These are phyloP conservation scores for Akebia trifoliata DNA, from an alignment of 164 flowering plant species.

Conservation along the genomic window DNA sequence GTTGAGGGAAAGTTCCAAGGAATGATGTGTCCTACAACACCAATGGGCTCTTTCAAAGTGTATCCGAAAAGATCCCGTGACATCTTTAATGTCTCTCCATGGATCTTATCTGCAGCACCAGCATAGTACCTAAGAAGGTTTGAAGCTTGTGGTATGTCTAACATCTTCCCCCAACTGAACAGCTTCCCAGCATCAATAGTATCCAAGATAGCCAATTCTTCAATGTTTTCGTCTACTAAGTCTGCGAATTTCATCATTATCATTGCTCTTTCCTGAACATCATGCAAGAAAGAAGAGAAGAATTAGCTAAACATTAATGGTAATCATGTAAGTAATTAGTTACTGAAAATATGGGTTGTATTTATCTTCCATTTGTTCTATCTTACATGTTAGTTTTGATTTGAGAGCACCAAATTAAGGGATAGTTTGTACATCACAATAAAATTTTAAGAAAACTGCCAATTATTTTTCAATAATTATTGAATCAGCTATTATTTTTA, in stretches of 20 bases:
- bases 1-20: slow-evolving; percentile 76
- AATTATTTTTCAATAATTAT: too few relatives aligned
- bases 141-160: slow-evolving; percentile 45
- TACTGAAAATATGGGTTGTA: too few relatives aligned
- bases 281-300: not conserved
- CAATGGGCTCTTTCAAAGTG: slow-evolving; percentile 72
- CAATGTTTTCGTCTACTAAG: slow-evolving; percentile 49
- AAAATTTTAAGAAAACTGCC: too few relatives aligned
- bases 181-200: slow-evolving; percentile 64
- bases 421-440: too few relatives aligned
- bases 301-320: too few relatives aligned
- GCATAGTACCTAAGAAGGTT: slow-evolving; percentile 59
- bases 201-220: slow-evolving; percentile 67
- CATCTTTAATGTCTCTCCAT: slow-evolving; percentile 71
- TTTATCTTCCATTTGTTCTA: too few relatives aligned
- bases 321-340: too few relatives aligned
- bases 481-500: too few relatives aligned
- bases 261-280: slow-evolving; percentile 52
- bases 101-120: slow-evolving; percentile 86
- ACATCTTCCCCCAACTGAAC: slow-evolving; percentile 24
- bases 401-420: too few relatives aligned
- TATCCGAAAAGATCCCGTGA: slow-evolving; percentile 43
- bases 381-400: too few relatives aligned
- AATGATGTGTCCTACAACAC: slow-evolving; percentile 72
- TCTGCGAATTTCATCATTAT: slow-evolving; percentile 68